Base-by-base conservation (phyloP, 208 protist species). In the Crithidia mellificae region DNA sequence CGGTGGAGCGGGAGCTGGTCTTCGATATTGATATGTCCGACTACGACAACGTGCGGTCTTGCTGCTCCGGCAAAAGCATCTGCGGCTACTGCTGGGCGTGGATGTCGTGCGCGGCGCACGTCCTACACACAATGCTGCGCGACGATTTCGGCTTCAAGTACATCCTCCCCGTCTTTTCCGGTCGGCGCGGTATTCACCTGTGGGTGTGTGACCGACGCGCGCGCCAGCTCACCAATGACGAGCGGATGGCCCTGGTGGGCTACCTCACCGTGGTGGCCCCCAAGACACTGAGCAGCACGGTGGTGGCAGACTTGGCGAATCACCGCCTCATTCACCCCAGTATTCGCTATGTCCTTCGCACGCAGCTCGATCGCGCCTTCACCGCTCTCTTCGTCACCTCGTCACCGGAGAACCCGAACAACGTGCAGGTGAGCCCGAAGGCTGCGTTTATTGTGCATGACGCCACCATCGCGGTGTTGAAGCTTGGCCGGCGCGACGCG, bases 21-120 rank as follows among this genome's bases (percentile, higher is more conserved):
- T 99, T 99, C 70, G 99, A 99, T 95, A 99, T 99, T 74, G 99
- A 99, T 85, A 98, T 99, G 85, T 98, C 96, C 41, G 99, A 99
- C 81, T 99, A 99, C 85, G 98, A 99, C 81, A 97, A 98, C 29
- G 92, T 99, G 6, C 91, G 98, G 14, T 95, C 88, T 0, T 99
- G 98, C 77, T 99, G 98, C 78, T 77, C 54, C 14, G 94, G 83
- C n/a, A 96, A 96, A 43, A 86, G 88, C 49, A 98, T 99, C 22
- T 99, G 98, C 78, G 9, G 53, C 22, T 88, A 93, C 54, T 99
- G 99, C 87, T 99, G 98, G 98, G 69, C 78, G 9, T 98, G 98
- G 73, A 99, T 99, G 95, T 76, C 88, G 4, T 86, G 91, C 46
- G 98, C 98, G 15, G 85, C 98, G 17, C 80, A 92, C 14, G 87